Percentiles rank a stretch among this genome's conserved stretches.
These are phyloP conservation scores for Alternaria sp. DNA, from an alignment of 2,329 filamentous ascomycete species.

Conservation along the genomic window DNA sequence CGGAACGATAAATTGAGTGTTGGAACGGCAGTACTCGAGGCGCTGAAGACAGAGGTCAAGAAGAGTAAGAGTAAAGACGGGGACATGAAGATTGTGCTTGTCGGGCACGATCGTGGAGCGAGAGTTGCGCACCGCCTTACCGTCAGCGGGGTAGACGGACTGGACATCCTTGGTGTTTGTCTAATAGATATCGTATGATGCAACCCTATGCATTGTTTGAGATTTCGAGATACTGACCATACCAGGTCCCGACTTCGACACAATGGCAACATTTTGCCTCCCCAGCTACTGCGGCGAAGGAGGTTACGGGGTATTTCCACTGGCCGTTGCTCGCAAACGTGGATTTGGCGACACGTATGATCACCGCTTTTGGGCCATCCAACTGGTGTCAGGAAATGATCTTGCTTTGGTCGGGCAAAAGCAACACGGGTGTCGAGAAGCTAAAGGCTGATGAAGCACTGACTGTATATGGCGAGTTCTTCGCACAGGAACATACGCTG, in stretches of 20 bases:
- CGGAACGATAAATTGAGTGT: conserved; percentile 43
- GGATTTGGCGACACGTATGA: conserved; percentile 61
- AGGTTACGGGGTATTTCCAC: conserved; percentile 62
- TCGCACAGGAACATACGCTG: conserved; percentile 56
- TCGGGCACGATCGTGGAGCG: conserved; percentile 67
- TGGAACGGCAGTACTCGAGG: conserved; percentile 36
- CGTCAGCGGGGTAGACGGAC: conserved; percentile 56
- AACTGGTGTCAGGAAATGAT: conserved; percentile 50
- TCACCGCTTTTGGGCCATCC: conserved; percentile 56
- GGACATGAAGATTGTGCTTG: conserved; percentile 49
- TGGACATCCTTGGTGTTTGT: conserved; percentile 48
- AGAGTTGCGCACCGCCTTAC: conserved; percentile 64
- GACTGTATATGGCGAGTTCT: conserved; percentile 54
- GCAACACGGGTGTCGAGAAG: conserved; percentile 9
- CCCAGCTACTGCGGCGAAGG: conserved; percentile 51
- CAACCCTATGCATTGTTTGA: background rate
- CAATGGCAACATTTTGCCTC: conserved; percentile 60
- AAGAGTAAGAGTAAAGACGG: conserved; percentile 10
- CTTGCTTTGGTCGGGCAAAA: conserved; percentile 49
- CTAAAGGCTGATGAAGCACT: conserved; percentile 44
- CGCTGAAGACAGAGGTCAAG: conserved; percentile 36
- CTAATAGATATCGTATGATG: conserved; percentile 43
- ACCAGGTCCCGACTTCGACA: conserved; percentile 61
- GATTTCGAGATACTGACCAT: background rate
- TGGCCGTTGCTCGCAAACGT: conserved; percentile 68